These are phyloP conservation scores for Aeschynomene evenia DNA, from an alignment of 306 rosid species.

Conservation along the genomic window DNA sequence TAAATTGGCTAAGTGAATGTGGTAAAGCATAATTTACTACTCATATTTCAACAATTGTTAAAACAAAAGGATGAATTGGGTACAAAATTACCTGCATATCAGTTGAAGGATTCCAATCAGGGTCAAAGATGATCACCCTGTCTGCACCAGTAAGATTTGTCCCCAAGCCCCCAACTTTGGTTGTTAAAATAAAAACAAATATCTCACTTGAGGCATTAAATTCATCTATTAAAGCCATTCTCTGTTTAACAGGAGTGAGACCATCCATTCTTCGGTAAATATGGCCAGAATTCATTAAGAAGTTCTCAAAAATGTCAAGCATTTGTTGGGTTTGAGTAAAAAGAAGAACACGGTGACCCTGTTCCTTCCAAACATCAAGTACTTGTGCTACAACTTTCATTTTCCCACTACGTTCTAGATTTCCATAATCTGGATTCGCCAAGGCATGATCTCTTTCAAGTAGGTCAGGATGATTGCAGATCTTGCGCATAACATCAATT, in stretches of 20 bases:
- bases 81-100: conserved; percentile 72
- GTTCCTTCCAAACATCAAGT: conserved; percentile 95
- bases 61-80: neutral
- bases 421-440: conserved; percentile 86
- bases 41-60: conserved; percentile 21
- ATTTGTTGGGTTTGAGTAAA: conserved; percentile 92
- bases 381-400: conserved; percentile 94
- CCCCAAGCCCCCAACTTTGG: conserved; percentile 98
- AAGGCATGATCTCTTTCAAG: conserved; percentile 93
- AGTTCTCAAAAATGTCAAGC: conserved; percentile 85
- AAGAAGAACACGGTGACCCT: conserved; percentile 94
- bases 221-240: conserved; percentile 98
- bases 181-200: conserved; percentile 85
- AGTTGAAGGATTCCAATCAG: conserved; percentile 98
- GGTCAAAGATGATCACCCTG: conserved; percentile 92
- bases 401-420: conserved; percentile 92
- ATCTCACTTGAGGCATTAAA: conserved; percentile 76
- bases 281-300: conserved; percentile 58
- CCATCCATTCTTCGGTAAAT: conserved; percentile 93
- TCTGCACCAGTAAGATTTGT: conserved; percentile 94
- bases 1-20: conserved; percentile 15
- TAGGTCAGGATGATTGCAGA: conserved; percentile 98
- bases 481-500: conserved; percentile 94
- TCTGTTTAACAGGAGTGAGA: conserved; percentile 78
- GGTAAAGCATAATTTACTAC: conserved; percentile 12